Base-by-base conservation (phyloP, 2,329 filamentous ascomycete genomes). In the Monilinia aucupariae region DNA sequence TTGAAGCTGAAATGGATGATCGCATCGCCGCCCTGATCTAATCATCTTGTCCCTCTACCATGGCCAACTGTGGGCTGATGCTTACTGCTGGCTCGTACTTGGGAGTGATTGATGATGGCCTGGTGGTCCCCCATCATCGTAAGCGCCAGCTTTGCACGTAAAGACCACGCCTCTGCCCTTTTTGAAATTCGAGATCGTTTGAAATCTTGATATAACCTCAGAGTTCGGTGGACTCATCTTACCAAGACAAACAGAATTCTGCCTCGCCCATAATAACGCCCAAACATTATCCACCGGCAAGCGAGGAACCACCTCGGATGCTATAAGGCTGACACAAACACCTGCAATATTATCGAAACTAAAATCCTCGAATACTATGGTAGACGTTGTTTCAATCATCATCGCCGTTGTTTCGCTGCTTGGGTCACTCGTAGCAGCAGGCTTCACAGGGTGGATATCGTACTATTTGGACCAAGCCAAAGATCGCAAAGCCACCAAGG, bases 391-490 rank as follows among this genome's bases (percentile, higher is more conserved):
- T 15, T 70, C 69, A 32, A 69, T 70, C 34, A 65, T 70, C 62
- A 67, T 70, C 32, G 69, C 69, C 4, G 62, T 68, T 15, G 68
- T 71, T 13, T 71, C 68, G n/a, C 65, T 71, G 12, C n/a, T 69
- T 27, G 69, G 69, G 4, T 70, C 69, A 4, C 66, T 71, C 12
- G 63, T 64, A 30, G 66, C 69, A 41, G 68, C 69, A 27, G 68
- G 63, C 10, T 71, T 71, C 63, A 68, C 69, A 12, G 69, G 69
- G 52, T 71, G 69, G 69, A 66, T 71, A 30, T 68, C 68, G 49
- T 71, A 65, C 55, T 71, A 70, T 48, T 62, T 71, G 41, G 69
- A 71, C 49, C 67, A 71, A 61, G 65, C 65, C 45, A 69, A 67
- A 64, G 67, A 65, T 25, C 67, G 67, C 5, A 60, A 65, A 43